A percentile compares a stretch with the other conserved stretches of the same genome.
Evolutionary conservation across 2,329 filamentous ascomycete species (phyloP).

Genomic region (Lachnellula willkommii): DNA sequence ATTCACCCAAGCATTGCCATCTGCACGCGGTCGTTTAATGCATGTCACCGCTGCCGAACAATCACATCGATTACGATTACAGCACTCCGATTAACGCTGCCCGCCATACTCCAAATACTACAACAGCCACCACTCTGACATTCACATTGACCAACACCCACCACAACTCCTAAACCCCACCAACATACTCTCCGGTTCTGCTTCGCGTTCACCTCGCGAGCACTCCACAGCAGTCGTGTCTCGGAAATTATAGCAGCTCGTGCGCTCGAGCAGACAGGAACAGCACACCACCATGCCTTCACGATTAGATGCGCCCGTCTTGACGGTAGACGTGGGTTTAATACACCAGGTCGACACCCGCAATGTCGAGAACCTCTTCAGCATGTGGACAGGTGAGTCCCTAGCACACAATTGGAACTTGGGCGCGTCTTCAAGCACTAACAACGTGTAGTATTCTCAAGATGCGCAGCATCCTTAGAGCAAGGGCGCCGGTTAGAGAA

Average conservation of each 20-base stretch:
- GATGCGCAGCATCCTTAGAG: slow-evolving; percentile 89
- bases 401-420: background rate
- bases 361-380: slow-evolving; percentile 88
- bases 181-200: background rate
- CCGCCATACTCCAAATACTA: background rate
- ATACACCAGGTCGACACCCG: slow-evolving; percentile 93
- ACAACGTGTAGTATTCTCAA: slow-evolving; percentile 69
- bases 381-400: slow-evolving; percentile 88
- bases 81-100: slow-evolving; percentile 15
- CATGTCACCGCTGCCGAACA: slow-evolving; percentile 10
- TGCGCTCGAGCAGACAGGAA: slow-evolving; percentile 25
- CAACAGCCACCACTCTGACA: background rate
- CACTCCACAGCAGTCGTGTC: slow-evolving; percentile 24
- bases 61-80: slow-evolving; percentile 21
- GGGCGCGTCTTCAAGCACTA: background rate
- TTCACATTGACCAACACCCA: too few species aligned
- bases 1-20: slow-evolving; percentile 2
- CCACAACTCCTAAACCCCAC: background rate
- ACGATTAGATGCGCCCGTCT: slow-evolving; percentile 74
- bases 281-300: slow-evolving; percentile 61
- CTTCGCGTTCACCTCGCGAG: slow-evolving; percentile 21
- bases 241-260: slow-evolving; percentile 25
- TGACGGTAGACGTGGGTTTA: slow-evolving; percentile 85
- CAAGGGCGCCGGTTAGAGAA: slow-evolving; percentile 91
- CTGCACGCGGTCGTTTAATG: slow-evolving; percentile 13